Evolutionary conservation across 192 early-diverging fungal species (phyloP).

Genomic region (Backusella macrospora): DNA sequence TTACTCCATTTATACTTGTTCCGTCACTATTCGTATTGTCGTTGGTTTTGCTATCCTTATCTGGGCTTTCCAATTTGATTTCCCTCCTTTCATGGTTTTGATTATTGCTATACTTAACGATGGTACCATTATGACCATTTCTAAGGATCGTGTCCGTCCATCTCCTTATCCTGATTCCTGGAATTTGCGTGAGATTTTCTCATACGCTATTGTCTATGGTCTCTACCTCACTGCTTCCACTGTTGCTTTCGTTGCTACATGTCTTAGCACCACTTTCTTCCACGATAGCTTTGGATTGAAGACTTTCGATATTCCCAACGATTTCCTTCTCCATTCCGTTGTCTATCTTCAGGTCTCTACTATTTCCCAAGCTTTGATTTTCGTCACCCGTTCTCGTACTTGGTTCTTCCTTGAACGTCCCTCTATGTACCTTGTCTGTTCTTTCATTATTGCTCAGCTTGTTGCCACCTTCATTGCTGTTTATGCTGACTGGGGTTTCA

Average conservation of each 20-base stretch:
- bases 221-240: conserved; percentile 83
- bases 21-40: conserved; percentile 81
- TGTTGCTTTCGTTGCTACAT: conserved; percentile 66
- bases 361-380: conserved; percentile 73
- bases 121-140: conserved; percentile 91
- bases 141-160: conserved; percentile 81
- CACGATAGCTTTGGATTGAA: conserved; percentile 60
- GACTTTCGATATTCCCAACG: conserved; percentile 54
- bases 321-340: conserved; percentile 65
- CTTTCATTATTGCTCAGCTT: conserved; percentile 68
- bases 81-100: conserved; percentile 85
- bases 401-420: conserved; percentile 70
- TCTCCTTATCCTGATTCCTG: conserved; percentile 84
- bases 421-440: conserved; percentile 58
- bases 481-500: conserved; percentile 78
- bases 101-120: conserved; percentile 92
- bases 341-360: conserved; percentile 78
- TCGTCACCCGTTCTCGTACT: conserved; percentile 68
- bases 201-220: conserved; percentile 83
- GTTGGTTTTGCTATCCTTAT: conserved; percentile 68
- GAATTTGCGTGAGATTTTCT: conserved; percentile 86
- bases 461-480: conserved; percentile 78
- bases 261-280: conserved; percentile 65
- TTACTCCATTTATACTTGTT: conserved; percentile 91
- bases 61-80: conserved; percentile 79